phyloP scores from a whole-genome alignment of 148 eudicot species.

The Chenopodium quinoa region DNA sequence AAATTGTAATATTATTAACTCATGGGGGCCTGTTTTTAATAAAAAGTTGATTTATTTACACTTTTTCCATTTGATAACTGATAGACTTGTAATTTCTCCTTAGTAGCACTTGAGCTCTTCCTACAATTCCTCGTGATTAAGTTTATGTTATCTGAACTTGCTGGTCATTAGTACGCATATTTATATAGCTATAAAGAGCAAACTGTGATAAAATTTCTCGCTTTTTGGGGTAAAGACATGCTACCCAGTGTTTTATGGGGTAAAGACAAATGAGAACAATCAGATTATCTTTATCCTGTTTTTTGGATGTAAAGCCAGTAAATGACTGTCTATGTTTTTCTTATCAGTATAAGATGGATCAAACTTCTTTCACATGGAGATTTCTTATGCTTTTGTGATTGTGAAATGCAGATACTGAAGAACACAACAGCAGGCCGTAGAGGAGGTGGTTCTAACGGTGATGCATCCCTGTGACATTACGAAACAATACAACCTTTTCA shows the following conservation, averaged over 20 bases:
- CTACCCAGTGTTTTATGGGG: background rate
- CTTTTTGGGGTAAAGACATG: background rate
- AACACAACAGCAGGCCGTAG: slow-evolving; percentile 80
- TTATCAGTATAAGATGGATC: background rate
- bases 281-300: background rate
- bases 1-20: too few species aligned
- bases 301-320: background rate
- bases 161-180: too few species aligned
- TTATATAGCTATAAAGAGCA: too few species aligned
- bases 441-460: slow-evolving; percentile 45
- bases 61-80: too few species aligned
- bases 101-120: too few species aligned
- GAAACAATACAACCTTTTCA: background rate
- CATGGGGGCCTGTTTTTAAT: too few species aligned
- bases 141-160: too few species aligned
- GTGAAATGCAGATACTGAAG: slow-evolving; percentile 62
- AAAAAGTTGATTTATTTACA: too few species aligned
- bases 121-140: too few species aligned
- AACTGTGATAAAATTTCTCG: background rate
- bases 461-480: slow-evolving; percentile 23
- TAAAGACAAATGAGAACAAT: background rate
- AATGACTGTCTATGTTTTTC: background rate
- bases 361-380: background rate
- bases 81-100: too few species aligned
- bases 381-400: background rate